Base-by-base conservation (phyloP, 2,329 filamentous ascomycete species). In the Sporothrix schenckii region DNA sequence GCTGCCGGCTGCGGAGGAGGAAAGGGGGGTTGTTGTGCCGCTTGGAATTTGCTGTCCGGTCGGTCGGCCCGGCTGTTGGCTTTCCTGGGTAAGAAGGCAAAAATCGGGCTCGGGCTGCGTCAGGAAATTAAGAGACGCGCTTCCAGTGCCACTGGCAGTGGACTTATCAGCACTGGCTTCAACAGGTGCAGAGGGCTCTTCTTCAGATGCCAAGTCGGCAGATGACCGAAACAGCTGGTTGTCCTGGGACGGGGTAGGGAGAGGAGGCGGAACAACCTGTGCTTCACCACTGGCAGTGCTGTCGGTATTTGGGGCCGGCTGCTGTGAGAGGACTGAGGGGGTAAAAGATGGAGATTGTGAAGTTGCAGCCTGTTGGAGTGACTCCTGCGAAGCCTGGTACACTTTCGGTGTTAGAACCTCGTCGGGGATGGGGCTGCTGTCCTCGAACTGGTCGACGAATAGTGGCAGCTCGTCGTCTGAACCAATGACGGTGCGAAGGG, bases 51-150 rank as follows among this genome's bases (percentile, higher is more conserved):
- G 52, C 1, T 52, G 34, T 30, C 56, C n/a, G 13, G 21, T 30
- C 24, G n/a, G 21, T 11, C 50, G 60, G 41, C 44, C 50, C 27
- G 60, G 34, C 19, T 49, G 39, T n/a, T 69, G 21, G 19, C 58
- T 63, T 49, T 41, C 56, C 39, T 68, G 66, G 10, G 66, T 60
- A 14, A 72, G 47, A 2, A 69, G 56, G 13, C 58, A 41, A 34
- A 73, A 73, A 54, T 69, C 69, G 0, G 68, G 65, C 50, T 71
- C 69, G 0, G 71, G 71, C 60, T 74, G 73, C 0, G 73, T 74
- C 27, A 71, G 21, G 19, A 74, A 74, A 16, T 65, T 19, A 21
- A 69, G 16, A 19, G 58, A 27, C 39, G 41, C 39, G 58, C 58
- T 63, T 27, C 39, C 58, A 39, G 27, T 65, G 11, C 47, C 56